Conservation (phyloP, 2,329 filamentous ascomycete genomes). For the Zymoseptoria pseudotritici region DNA sequence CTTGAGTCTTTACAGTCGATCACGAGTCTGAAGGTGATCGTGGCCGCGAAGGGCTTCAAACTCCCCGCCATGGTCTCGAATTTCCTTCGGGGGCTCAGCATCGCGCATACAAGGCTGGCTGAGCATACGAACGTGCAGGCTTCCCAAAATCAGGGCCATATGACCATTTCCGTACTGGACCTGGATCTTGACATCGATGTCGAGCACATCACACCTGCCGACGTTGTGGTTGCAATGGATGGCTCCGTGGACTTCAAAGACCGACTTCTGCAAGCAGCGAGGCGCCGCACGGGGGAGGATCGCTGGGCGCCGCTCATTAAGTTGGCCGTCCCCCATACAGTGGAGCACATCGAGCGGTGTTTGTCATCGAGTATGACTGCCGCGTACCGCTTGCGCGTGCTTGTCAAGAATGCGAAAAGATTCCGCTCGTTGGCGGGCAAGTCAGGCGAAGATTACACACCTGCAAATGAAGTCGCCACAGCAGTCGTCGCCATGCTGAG, state of each 20-base stretch:
- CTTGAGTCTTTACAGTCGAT: conserved; percentile 21
- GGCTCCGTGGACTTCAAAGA: conserved; percentile 18
- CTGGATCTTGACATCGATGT: conserved; percentile 18
- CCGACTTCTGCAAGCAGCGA: conserved; percentile 8
- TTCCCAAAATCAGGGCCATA: conserved; percentile 4
- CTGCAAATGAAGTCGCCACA: conserved; percentile 16
- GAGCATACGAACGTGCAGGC: not conserved
- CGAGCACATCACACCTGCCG: conserved; percentile 20
- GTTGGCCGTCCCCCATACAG: conserved; percentile 34
- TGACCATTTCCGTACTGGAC: conserved; percentile 31
- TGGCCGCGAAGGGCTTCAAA: conserved; percentile 25
- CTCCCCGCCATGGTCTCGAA: conserved; percentile 27
- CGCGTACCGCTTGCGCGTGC: conserved; percentile 27
- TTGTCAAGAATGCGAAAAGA: conserved; percentile 28
- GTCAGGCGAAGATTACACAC: conserved; percentile 22
- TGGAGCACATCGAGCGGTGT: conserved; percentile 40
- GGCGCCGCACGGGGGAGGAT: conserved; percentile 4
- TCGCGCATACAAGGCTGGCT: conserved; percentile 7
- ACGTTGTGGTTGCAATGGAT: conserved; percentile 37
- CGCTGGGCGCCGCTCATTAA: conserved; percentile 27
- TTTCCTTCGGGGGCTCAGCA: conserved; percentile 24
- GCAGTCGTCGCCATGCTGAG: conserved; percentile 18
- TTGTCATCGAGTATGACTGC: conserved; percentile 23
- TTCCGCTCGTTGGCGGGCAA: conserved; percentile 28
- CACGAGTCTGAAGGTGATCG: conserved; percentile 21